These are phyloP conservation scores for Colletotrichum sansevieriae DNA, from an alignment of 2,329 filamentous ascomycete species.

Conservation along the genomic window DNA sequence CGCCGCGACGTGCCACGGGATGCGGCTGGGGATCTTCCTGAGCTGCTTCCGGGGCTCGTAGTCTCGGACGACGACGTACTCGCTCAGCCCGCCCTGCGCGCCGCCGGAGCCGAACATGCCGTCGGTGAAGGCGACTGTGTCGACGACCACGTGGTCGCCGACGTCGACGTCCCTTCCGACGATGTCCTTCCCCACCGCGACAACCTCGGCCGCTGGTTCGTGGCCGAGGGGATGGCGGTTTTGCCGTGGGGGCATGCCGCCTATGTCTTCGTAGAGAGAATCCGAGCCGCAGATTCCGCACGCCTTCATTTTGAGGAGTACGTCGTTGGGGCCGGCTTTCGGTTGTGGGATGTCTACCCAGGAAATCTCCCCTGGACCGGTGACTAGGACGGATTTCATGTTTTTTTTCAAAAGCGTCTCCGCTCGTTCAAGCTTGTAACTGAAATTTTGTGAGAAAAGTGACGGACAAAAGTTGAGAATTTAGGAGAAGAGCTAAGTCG, in stretches of 20 bases:
- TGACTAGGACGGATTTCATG: constrained; percentile 7
- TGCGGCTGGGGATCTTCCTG: not conserved
- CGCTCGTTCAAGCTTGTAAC: too few relatives aligned
- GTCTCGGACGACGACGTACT: constrained; percentile 18
- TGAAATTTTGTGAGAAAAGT: too few relatives aligned
- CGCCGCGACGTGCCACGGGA: constrained; percentile 18
- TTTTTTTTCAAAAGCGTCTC: too few relatives aligned
- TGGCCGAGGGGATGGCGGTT: constrained; percentile 4
- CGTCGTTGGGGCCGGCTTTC: constrained; percentile 8
- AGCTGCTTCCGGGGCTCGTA: constrained; percentile 23
- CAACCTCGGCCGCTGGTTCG: constrained; percentile 25
- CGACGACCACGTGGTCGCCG: constrained; percentile 24
- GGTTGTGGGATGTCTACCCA: constrained; percentile 24
- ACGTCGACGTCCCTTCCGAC: not conserved
- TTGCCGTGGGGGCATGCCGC: constrained; percentile 11
- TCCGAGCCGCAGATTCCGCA: constrained; percentile 33
- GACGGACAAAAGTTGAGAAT: too few relatives aligned
- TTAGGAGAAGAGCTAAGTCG: too few relatives aligned
- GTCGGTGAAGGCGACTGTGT: constrained; percentile 8
- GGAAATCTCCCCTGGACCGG: not conserved
- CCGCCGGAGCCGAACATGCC: constrained; percentile 8
- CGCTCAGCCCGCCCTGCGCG: constrained; percentile 17
- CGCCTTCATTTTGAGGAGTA: constrained; percentile 19
- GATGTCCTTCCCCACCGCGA: constrained; percentile 4
- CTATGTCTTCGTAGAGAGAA: not conserved